phyloP scores from a whole-genome alignment of 1,284 basidiomycete species.

The Trichosporon asahii region DNA sequence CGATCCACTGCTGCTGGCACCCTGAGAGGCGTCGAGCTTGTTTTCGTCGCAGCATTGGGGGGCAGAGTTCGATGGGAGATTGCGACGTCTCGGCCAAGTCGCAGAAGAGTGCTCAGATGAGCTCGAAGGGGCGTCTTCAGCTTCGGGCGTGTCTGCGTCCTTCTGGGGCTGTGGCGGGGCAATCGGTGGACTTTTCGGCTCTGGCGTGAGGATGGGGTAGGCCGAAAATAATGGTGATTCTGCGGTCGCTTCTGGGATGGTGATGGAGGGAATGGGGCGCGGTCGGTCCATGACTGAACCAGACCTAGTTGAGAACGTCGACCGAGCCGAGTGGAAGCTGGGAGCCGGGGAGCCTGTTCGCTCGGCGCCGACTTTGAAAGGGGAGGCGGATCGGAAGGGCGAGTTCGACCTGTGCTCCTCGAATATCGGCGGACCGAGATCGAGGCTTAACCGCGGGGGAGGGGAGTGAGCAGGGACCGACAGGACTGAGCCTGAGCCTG shows the following conservation, averaged over 20 bases:
- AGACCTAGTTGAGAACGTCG: background rate
- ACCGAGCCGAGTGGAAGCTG: slow-evolving; percentile 1
- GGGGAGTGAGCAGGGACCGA: background rate
- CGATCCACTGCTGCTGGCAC: background rate
- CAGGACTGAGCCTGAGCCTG: background rate
- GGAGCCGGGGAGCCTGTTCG: background rate
- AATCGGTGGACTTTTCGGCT: slow-evolving; percentile 1
- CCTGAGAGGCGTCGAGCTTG: slow-evolving; percentile 7
- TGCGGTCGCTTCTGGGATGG: slow-evolving; percentile 10
- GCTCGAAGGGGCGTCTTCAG: background rate
- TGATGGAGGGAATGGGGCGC: slow-evolving; percentile 14
- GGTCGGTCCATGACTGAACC: slow-evolving; percentile 4
- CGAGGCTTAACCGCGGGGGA: slow-evolving; percentile 1
- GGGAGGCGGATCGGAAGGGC: background rate
- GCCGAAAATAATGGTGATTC: slow-evolving; percentile 16
- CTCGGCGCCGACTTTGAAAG: background rate
- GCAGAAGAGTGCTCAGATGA: slow-evolving; percentile 8
- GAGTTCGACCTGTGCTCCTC: slow-evolving; percentile 4
- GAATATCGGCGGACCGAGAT: slow-evolving; percentile 2
- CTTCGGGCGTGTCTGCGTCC: slow-evolving; percentile 4
- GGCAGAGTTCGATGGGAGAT: background rate
- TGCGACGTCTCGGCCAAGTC: background rate
- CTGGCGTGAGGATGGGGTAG: slow-evolving; percentile 23
- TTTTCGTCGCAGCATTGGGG: background rate
- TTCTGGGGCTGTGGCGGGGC: background rate